Percentiles rank a stretch among this genome's conserved stretches.
Conservation (phyloP, 2,329 filamentous ascomycete species). For the Phoma sp. region DNA sequence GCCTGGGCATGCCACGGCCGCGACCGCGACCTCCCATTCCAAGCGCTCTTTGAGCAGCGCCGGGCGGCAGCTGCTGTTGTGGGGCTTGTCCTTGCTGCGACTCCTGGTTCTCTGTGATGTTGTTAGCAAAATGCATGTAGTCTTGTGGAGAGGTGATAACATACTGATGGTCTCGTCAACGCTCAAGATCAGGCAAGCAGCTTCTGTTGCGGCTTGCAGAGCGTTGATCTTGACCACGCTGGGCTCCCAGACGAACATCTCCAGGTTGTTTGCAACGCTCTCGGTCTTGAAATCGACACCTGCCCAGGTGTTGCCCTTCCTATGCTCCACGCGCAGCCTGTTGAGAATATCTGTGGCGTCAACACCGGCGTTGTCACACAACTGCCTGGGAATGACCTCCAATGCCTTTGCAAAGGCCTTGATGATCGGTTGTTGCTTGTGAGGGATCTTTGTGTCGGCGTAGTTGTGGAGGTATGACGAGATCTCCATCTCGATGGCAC, state of each 20-base stretch:
- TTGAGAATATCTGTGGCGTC: constrained; percentile 98
- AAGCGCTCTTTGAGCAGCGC: constrained; percentile 86
- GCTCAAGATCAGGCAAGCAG: constrained; percentile 90
- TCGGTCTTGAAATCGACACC: constrained; percentile 95
- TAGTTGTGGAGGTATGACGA: constrained; percentile 92
- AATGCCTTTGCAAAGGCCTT: constrained; percentile 98
- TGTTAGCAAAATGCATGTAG: constrained; percentile 26
- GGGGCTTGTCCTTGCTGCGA: constrained; percentile 84
- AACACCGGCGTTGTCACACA: constrained; percentile 98
- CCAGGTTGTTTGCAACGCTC: constrained; percentile 92
- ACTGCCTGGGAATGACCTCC: constrained; percentile 93
- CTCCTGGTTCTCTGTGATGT: constrained; percentile 79
- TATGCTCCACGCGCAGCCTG: constrained; percentile 92
- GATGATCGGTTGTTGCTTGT: constrained; percentile 98
- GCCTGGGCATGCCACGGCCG: constrained; percentile 77
- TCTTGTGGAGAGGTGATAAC: constrained; percentile 28
- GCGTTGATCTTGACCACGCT: constrained; percentile 96
- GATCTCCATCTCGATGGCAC: constrained; percentile 95
- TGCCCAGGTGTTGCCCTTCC: constrained; percentile 90
- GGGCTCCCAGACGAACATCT: constrained; percentile 96
- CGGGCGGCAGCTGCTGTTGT: constrained; percentile 66
- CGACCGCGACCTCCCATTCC: constrained; percentile 71
- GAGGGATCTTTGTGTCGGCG: constrained; percentile 87
- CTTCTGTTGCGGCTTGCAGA: constrained; percentile 93
- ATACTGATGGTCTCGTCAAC: constrained; percentile 96